These are phyloP conservation scores for Rhynchospora tenuis DNA, from an alignment of 176 grass and related monocot species.

Conservation along the genomic window DNA sequence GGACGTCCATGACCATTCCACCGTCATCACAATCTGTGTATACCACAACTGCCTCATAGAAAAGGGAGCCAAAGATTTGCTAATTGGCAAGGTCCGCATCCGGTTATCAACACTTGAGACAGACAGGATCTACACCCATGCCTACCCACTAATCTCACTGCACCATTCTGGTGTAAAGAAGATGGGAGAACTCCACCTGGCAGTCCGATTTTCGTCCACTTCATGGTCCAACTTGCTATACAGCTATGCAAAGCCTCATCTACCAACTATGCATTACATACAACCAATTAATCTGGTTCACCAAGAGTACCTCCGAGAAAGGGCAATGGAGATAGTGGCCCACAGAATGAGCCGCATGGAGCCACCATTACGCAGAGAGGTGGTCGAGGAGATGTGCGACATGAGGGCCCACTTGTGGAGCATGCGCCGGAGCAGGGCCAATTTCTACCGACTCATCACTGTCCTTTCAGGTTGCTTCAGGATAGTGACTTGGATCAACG, in stretches of 20 bases:
- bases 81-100: constrained; percentile 75
- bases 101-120: constrained; percentile 74
- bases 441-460: constrained; percentile 65
- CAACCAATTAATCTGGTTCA: constrained; percentile 50
- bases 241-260: constrained; percentile 41
- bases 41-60: constrained; percentile 79
- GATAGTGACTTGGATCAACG: constrained; percentile 43
- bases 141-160: constrained; percentile 62
- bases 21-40: constrained; percentile 73
- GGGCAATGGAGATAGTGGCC: constrained; percentile 52
- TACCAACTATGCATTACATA: constrained; percentile 67
- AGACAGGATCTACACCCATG: constrained; percentile 62
- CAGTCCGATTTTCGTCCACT: constrained; percentile 51
- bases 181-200: constrained; percentile 67
- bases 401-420: constrained; percentile 52
- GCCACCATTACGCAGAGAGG: constrained; percentile 59
- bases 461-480: constrained; percentile 46
- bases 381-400: constrained; percentile 71
- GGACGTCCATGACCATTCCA: constrained; percentile 73
- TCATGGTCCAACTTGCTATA: constrained; percentile 44
- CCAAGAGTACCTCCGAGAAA: constrained; percentile 48
- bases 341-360: constrained; percentile 63
- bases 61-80: constrained; percentile 59
- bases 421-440: constrained; percentile 78
- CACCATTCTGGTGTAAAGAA: constrained; percentile 56